Evolutionary conservation across 257 asterid genomes (phyloP), one percentile per base, ranked within the genome.

Genomic region (Gentiana straminea): DNA sequence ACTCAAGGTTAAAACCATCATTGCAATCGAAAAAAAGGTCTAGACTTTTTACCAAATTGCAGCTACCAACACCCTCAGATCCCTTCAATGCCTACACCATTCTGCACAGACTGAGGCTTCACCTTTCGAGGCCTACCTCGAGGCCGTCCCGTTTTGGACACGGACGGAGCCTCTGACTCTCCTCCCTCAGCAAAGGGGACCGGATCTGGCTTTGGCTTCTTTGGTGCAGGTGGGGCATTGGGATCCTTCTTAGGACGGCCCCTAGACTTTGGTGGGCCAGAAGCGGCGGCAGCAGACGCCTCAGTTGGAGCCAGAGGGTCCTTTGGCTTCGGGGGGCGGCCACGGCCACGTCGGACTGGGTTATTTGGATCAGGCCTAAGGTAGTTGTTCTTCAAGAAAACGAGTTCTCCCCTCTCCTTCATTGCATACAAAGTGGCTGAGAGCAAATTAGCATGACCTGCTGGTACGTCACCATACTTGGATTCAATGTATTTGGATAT

Each of bases 161-260:
- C 71, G 38, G 69, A 66, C 1, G 65, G 75, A 5, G 50, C 70
- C 2, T 71, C 63, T 24, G 24, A 24, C 24, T 24, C 24, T 24
- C 24, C 24, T 24, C 24, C 24, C 7, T 72, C 67, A 24, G 49
- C 51, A 0, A 75, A 65, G 34, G 78, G 69, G 5, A 46, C 74
- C 3, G 77, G 64, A 10, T 70, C 67, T 12, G 77, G 70, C 77
- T 88, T 88, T 3, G 78, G 65, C 62, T 88, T 88, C 77, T 84
- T 84, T 9, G 84, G 78, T 33, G 75, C 77, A 34, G 94, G 84
- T 48, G 84, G 81, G 1, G 82, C 84, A 61, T 77, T 80, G 35
- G 94, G 88, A 41, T 80, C 88, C 79, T 85, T 89, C 70, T 78
- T 81, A 1, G 97, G 97, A 15, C 97, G 75, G 13, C 96, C 96